A percentile compares a stretch with the other conserved stretches of the same genome.
Conservation (phyloP, 495 filamentous ascomycete species). For the Penicillium soppii region DNA sequence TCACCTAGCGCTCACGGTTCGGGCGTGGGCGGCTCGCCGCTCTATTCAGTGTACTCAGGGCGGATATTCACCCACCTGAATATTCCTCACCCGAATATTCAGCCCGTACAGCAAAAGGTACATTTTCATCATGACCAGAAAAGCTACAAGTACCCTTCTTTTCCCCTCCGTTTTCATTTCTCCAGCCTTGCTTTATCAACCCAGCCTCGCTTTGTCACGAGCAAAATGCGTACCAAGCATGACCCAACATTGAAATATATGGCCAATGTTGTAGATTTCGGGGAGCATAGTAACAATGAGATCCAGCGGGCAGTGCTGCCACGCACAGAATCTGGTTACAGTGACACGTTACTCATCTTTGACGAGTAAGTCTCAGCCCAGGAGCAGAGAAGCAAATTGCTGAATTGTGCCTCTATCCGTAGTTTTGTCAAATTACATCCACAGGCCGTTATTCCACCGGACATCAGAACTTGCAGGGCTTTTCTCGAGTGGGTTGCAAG, state of each 20-base stretch:
- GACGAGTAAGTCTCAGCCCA: background rate
- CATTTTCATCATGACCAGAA: background rate
- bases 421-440: no score
- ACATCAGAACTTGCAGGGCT: no score
- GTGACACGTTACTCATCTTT: background rate
- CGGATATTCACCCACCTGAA: background rate
- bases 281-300: background rate
- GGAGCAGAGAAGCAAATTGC: background rate
- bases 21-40: background rate
- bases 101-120: background rate
- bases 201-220: background rate
- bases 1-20: slow-evolving; percentile 1
- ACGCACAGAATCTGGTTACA: background rate
- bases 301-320: background rate
- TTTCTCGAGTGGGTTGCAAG: no score
- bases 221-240: background rate
- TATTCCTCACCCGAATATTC: background rate
- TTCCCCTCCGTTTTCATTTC: background rate
- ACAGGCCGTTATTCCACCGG: no score
- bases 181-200: background rate
- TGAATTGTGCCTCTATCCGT: no score
- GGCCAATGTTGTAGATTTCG: background rate
- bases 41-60: background rate
- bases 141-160: background rate
- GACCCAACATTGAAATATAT: background rate